Evolutionary conservation across 1,139 yeast genomes (phyloP).

Genomic region (Protomyces gravidus): DNA sequence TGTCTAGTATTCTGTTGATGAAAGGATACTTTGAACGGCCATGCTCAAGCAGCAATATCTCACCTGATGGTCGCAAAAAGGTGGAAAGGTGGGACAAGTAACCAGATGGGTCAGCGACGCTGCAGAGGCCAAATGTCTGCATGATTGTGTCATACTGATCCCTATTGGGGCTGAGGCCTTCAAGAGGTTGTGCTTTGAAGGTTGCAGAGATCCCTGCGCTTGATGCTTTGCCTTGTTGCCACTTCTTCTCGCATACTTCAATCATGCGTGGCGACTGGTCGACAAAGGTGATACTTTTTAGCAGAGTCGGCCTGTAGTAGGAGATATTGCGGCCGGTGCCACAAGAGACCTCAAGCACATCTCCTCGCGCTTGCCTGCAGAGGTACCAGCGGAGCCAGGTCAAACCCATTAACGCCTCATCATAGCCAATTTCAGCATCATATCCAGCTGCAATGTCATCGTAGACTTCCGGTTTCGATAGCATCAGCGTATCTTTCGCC

Average conservation of each 20-base stretch:
- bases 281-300: slow-evolving; percentile 72
- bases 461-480: slow-evolving; percentile 41
- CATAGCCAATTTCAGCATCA: slow-evolving; percentile 78
- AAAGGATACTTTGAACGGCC: slow-evolving; percentile 80
- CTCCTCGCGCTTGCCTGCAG: slow-evolving; percentile 53
- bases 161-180: slow-evolving; percentile 56
- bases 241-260: slow-evolving; percentile 50
- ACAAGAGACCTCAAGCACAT: slow-evolving; percentile 83
- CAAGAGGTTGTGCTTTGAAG: slow-evolving; percentile 87
- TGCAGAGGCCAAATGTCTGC: slow-evolving; percentile 92
- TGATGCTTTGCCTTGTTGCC: slow-evolving; percentile 33
- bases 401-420: slow-evolving; percentile 76
- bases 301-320: slow-evolving; percentile 56
- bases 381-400: slow-evolving; percentile 80
- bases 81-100: slow-evolving; percentile 70
- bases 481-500: neutral
- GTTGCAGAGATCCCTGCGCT: slow-evolving; percentile 58
- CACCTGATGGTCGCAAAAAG: slow-evolving; percentile 73
- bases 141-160: slow-evolving; percentile 77
- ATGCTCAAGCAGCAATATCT: slow-evolving; percentile 82
- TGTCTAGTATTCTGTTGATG: slow-evolving; percentile 75
- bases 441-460: slow-evolving; percentile 74
- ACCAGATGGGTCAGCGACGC: slow-evolving; percentile 85
- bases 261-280: slow-evolving; percentile 86
- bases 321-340: slow-evolving; percentile 94